Evolutionary conservation across 1,284 basidiomycete species (phyloP), one percentile per base, ranked within the genome.

Genomic region (Peniophora sp.): DNA sequence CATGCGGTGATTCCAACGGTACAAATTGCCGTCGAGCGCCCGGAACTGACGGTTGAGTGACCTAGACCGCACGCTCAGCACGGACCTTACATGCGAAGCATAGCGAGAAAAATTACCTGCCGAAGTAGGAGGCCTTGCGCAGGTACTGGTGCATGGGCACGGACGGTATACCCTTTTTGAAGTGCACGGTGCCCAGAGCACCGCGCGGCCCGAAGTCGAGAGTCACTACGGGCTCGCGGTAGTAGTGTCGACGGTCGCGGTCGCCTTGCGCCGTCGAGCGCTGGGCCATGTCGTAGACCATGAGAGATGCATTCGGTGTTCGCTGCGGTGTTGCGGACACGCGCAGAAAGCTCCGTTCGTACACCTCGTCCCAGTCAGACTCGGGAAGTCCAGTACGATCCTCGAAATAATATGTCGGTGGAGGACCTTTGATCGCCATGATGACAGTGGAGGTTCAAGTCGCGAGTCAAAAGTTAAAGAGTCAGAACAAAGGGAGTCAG

Each of bases 291-390:
- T 76, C 72, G 63, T 81, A 85, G 48, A 87, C 74, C 61, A 62
- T 61, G 45, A 63, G 43, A 47, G 58, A 49, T n/a, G 55, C 48
- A 23, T 55, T 52, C 17, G 61, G 56, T 32, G 61, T 60, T 10
- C 55, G 56, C 12, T 70, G 71, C 16, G 74, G 70, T 17, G 69
- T 63, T 2, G 73, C 72, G 3, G 72, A 64, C 43, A 85, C 71
- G 52, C 79, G 81, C 52, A 84, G 74, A 67, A 84, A 87, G 56
- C 79, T 65, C 51, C 84, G 77, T 65, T 87, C 84, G 60, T 87
- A 87, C 56, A 85, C 76, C 58, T 87, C 84, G 60, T 87, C 82
- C 56, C 79, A 85, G 67, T 86, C 83, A 0, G 81, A 75, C 11
- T 70, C 67, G 53, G 75, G 66, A 16, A 69, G 64, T n/a, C 79